Evolutionary conservation across 345 rosid genomes (phyloP), one percentile per base, ranked within the genome.

Genomic region (Fremontodendron californicum): DNA sequence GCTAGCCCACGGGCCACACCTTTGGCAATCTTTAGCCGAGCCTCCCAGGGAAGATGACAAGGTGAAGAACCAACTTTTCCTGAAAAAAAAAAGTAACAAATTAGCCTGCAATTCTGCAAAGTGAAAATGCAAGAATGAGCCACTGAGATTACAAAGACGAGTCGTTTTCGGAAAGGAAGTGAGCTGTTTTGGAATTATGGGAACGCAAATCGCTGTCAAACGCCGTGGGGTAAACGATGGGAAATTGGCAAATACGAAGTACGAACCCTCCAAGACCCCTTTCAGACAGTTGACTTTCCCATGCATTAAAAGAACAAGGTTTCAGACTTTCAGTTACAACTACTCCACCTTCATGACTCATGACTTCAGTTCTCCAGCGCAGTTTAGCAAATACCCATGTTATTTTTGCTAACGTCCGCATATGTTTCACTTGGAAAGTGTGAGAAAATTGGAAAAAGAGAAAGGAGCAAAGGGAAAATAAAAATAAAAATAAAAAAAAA

Each of bases 11-110:
- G 96, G 62, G 96, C 95, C 60, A 96, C 80, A 0, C 99, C 98
- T 83, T 85, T 92, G 0, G 92, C 93, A 27, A 95, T 92, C 90
- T 81, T 93, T 67, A 93, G 89, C 86, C 99, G 88, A 75, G 92
- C 82, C 69, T 91, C 97, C 99, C 99, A 96, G 4, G 94, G 94
- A 63, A 96, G 79, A 82, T 83, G 94, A 80, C 93, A 87, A 39
- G 99, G 93, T 0, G 97, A 96, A 9, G 98, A 89, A 60, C 97
- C 97, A 51, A 88, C 92, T 84, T 91, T 96, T 82, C 95, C 99
- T 96, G 78, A 19, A 75, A 79, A 49, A 35, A 7, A 37, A 45
- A 29, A 19, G 33, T 1, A 33, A 31, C 23, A 4, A 61, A 61
- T 58, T 27, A 11, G 0, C 0, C 0, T 2, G 13, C 2, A 55